These are phyloP conservation scores for Platanus orientalis DNA, from an alignment of 164 flowering plant species.

Conservation along the genomic window DNA sequence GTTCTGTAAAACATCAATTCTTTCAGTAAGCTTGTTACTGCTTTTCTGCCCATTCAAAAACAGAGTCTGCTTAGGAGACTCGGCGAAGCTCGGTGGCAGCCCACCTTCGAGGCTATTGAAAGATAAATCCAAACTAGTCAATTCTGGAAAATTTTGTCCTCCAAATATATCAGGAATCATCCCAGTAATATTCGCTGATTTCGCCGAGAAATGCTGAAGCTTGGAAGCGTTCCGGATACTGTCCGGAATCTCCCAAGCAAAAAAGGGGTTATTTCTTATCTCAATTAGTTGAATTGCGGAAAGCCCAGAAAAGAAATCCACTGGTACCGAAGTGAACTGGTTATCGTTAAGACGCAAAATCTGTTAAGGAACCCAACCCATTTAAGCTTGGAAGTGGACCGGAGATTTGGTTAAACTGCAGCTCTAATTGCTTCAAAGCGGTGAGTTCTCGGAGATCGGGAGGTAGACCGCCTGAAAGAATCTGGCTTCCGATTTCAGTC, in stretches of 20 bases:
- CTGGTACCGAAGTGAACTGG: slow-evolving; percentile 52
- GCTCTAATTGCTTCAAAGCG: too few species aligned
- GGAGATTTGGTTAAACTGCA: too few species aligned
- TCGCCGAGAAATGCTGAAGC: slow-evolving; percentile 84
- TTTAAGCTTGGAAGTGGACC: too few species aligned
- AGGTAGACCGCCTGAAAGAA: slow-evolving; percentile 68
- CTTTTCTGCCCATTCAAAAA: slow-evolving; percentile 82
- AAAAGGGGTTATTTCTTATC: slow-evolving; percentile 61
- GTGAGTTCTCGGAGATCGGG: slow-evolving; percentile 37
- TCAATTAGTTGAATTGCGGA: slow-evolving; percentile 45
- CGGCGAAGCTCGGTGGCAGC: too few species aligned
- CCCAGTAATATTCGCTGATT: slow-evolving; percentile 59
- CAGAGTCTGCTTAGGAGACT: slow-evolving; percentile 53
- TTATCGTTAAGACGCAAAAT: slow-evolving; percentile 54
- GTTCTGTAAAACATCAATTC: too few species aligned
- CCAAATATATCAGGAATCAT: slow-evolving; percentile 57
- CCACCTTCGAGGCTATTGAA: too few species aligned
- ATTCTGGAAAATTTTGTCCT: slow-evolving; percentile 41
- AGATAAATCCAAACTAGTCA: too few species aligned
- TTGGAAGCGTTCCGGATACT: slow-evolving; percentile 41
- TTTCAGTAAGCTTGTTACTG: slow-evolving; percentile 54
- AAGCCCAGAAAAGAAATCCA: slow-evolving; percentile 62
- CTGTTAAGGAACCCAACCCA: slow-evolving; percentile 54
- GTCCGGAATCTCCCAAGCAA: slow-evolving; percentile 65
- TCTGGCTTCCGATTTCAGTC: slow-evolving; percentile 59